Percentiles rank a stretch among this genome's conserved stretches.
Evolutionary conservation across 83 land plant species (phyloP).

Genomic region (Picea abies): DNA sequence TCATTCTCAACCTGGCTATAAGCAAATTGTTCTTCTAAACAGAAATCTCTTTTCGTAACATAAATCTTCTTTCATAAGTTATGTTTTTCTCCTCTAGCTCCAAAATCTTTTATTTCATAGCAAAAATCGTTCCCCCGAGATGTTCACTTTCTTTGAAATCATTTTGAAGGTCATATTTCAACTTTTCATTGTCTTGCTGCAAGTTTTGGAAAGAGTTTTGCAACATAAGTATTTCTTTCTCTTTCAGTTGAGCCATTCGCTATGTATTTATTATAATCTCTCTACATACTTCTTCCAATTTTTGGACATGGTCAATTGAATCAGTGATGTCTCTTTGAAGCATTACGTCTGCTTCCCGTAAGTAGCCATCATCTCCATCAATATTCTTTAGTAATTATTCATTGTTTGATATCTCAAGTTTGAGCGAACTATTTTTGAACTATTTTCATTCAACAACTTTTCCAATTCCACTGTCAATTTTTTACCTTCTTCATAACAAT

Average conservation of each 20-base stretch:
- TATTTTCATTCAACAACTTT: background rate
- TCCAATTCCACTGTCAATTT: background rate
- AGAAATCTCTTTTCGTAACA: no score
- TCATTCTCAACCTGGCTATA: background rate
- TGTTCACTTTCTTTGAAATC: background rate
- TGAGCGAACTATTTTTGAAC: slow-evolving; percentile 6
- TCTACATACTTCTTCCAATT: no score
- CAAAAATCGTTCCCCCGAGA: background rate
- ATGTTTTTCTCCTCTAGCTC: slow-evolving; percentile 2
- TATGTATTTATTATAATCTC: no score
- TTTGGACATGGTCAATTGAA: no score
- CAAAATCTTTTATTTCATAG: background rate
- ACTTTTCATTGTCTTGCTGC: no score
- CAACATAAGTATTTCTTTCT: background rate
- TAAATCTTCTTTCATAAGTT: no score
- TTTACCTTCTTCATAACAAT: no score
- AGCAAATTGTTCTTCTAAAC: background rate
- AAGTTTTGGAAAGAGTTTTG: slow-evolving; percentile 6
- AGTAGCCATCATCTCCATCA: slow-evolving; percentile 1
- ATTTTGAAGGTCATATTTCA: slow-evolving; percentile 1
- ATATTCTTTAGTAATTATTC: background rate
- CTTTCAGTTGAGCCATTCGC: background rate
- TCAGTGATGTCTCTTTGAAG: background rate
- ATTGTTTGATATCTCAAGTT: background rate
- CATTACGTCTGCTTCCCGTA: background rate